Evolutionary conservation across 2,329 filamentous ascomycete species (phyloP).

Genomic region (Cladosporium sp.): DNA sequence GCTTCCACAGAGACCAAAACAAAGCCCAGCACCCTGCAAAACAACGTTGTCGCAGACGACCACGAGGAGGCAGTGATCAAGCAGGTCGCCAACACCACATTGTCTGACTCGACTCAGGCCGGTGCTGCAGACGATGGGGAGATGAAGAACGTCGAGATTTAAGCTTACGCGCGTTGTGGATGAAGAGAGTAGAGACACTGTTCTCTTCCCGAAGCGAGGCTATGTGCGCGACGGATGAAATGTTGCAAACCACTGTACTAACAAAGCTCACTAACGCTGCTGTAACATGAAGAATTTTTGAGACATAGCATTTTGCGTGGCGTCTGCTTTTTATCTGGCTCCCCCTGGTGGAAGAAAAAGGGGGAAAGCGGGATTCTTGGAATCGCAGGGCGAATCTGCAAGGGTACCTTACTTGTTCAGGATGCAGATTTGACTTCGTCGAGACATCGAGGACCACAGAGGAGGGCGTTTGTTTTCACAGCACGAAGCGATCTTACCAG

Average conservation of each 20-base stretch:
- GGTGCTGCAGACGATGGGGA: constrained; percentile 29
- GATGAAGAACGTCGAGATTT: constrained; percentile 48
- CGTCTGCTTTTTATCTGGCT: not conserved
- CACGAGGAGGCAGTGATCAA: constrained; percentile 26
- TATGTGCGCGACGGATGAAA: not conserved
- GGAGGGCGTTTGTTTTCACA: too few relatives aligned
- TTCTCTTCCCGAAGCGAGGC: too few relatives aligned
- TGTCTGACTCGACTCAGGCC: constrained; percentile 10
- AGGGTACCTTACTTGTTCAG: too few relatives aligned
- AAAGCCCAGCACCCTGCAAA: constrained; percentile 30
- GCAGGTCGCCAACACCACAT: constrained; percentile 14
- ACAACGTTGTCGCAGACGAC: constrained; percentile 26
- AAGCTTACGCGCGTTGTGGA: constrained; percentile 16
- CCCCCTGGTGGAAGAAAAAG: too few relatives aligned
- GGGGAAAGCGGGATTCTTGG: too few relatives aligned
- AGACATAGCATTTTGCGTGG: constrained; percentile 6
- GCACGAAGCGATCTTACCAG: too few relatives aligned
- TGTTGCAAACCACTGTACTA: not conserved
- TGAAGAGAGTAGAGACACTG: not conserved
- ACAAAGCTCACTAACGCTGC: not conserved
- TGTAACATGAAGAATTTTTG: constrained; percentile 3
- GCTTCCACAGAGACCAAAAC: constrained; percentile 18
- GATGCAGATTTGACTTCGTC: too few relatives aligned
- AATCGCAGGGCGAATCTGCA: too few relatives aligned
- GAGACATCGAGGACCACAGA: too few relatives aligned